Percentiles rank a stretch among this genome's conserved stretches.
phyloP scores from a whole-genome alignment of 441 rosid genomes.

The Dalechampia spathulata region DNA sequence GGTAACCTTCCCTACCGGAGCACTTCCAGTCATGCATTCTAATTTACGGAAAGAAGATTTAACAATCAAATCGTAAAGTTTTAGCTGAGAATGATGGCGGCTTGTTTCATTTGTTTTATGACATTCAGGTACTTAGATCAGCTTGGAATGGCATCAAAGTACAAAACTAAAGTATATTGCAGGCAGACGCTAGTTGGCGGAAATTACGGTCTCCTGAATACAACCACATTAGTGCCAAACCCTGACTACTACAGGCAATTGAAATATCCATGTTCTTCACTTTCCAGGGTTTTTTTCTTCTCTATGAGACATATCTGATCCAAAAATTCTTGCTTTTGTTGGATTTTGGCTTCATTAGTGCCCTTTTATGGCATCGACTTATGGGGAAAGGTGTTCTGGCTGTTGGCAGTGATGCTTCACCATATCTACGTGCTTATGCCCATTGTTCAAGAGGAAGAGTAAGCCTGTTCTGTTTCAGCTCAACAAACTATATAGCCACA shows the following conservation, averaged over 20 bases:
- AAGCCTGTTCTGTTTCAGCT: constrained; percentile 21
- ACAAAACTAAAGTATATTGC: constrained; percentile 85
- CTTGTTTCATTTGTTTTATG: constrained; percentile 1
- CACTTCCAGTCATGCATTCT: neutral
- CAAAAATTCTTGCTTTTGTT: constrained; percentile 7
- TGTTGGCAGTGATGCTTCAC: constrained; percentile 44
- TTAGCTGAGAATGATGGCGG: neutral
- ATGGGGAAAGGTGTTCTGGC: constrained; percentile 85
- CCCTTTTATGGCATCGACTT: constrained; percentile 92
- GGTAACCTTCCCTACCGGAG: constrained; percentile 34
- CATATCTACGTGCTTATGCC: constrained; percentile 67
- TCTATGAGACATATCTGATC: constrained; percentile 9
- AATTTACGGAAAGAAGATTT: neutral
- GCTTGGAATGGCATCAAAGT: constrained; percentile 84
- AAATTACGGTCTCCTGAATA: constrained; percentile 74
- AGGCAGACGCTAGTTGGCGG: constrained; percentile 93
- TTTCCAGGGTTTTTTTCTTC: neutral
- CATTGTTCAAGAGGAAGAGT: constrained; percentile 95
- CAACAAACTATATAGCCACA: too few species aligned
- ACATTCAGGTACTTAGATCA: constrained; percentile 82
- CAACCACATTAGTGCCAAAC: constrained; percentile 57
- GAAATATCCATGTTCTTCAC: neutral
- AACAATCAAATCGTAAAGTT: neutral
- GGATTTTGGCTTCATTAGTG: constrained; percentile 36
- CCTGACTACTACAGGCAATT: constrained; percentile 98